Evolutionary conservation across 495 filamentous ascomycete genomes (phyloP), one percentile per base, ranked within the genome.

Genomic region (Barbatosphaeria neglecta): DNA sequence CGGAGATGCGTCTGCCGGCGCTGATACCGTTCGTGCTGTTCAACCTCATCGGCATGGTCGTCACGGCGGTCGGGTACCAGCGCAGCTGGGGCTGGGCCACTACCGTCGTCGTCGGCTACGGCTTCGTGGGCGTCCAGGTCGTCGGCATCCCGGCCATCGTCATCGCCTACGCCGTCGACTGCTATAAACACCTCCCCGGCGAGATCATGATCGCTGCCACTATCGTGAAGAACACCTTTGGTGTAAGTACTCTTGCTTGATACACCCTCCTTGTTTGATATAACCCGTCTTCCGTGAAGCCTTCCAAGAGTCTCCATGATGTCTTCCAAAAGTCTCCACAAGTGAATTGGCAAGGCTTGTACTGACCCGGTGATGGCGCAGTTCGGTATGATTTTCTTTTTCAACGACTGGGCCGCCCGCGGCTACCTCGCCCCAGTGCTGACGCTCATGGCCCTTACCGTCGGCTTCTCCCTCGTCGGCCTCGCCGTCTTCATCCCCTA

Each of bases 1-100:
- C 79, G 0, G 80, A 84, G 57, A 83, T 84, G 81, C 64, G 78
- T 19, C 53, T 83, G 25, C 70, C 70, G 0, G 68, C 77, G 0
- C 68, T 81, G 68, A 66, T 78, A n/a, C 77, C 75, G 22, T 79
- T 75, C 44, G 60, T 78, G 0, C 50, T 74, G 10, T 65, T 77
- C 39, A 70, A 69, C 58, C 63, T 76, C 4, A 57, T 76, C 4
- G 80, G 80, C 11, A 78, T 80, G 54, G 72, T 79, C 33, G 56
- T 82, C 40, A 70, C 74, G 6, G 74, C 73, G 1, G 76, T 80
- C 46, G 80, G 77, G 15, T 81, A 78, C 53, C 52, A 82, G 59
- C 58, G 79, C 43, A 48, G 67, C 42, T 79, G 75, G 75, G 59
- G 66, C 7, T 81, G 77, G 76, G 59, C 64, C 56, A 57, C 65